A percentile compares a stretch with the other conserved stretches of the same genome.
phyloP scores from a whole-genome alignment of 2,329 filamentous ascomycete species.

The Huntiella decipiens region DNA sequence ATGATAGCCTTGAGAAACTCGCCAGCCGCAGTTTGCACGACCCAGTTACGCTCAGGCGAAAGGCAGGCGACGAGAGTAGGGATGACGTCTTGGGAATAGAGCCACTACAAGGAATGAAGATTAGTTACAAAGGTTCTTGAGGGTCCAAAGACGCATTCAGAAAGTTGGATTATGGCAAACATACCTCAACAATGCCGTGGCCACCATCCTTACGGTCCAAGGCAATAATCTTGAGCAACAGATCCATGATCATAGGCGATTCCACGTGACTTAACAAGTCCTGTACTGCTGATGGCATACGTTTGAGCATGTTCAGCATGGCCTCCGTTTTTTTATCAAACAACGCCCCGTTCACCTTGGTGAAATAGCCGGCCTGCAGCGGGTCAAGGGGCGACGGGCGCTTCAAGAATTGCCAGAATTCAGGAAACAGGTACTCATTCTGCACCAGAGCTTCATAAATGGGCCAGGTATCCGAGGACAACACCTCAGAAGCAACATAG shows the following conservation, averaged over 20 bases:
- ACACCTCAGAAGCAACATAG: conserved; percentile 78
- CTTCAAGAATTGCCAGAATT: conserved; percentile 84
- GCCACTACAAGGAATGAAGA: conserved; percentile 41
- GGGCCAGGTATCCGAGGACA: conserved; percentile 92
- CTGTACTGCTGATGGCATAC: conserved; percentile 59
- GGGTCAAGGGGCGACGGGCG: conserved; percentile 73
- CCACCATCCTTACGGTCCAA: conserved; percentile 83
- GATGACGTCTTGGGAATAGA: conserved; percentile 75
- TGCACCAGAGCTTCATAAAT: conserved; percentile 86
- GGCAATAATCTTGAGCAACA: conserved; percentile 90
- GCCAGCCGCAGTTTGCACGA: conserved; percentile 87
- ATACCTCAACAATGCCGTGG: conserved; percentile 80
- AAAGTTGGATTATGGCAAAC: conserved; percentile 17
- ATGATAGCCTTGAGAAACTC: conserved; percentile 98
- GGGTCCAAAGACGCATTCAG: background rate
- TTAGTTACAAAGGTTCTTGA: background rate
- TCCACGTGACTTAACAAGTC: conserved; percentile 87
- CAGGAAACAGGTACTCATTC: conserved; percentile 55
- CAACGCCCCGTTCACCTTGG: conserved; percentile 94
- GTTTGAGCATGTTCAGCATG: conserved; percentile 81
- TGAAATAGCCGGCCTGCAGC: conserved; percentile 91
- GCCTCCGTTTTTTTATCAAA: conserved; percentile 97
- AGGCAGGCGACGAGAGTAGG: conserved; percentile 74
- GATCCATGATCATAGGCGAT: conserved; percentile 95
- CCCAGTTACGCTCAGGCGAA: conserved; percentile 64